Percentiles rank a stretch among this genome's conserved stretches.
phyloP scores from a whole-genome alignment of 2,329 filamentous ascomycete species.

The Penicillium sp. region DNA sequence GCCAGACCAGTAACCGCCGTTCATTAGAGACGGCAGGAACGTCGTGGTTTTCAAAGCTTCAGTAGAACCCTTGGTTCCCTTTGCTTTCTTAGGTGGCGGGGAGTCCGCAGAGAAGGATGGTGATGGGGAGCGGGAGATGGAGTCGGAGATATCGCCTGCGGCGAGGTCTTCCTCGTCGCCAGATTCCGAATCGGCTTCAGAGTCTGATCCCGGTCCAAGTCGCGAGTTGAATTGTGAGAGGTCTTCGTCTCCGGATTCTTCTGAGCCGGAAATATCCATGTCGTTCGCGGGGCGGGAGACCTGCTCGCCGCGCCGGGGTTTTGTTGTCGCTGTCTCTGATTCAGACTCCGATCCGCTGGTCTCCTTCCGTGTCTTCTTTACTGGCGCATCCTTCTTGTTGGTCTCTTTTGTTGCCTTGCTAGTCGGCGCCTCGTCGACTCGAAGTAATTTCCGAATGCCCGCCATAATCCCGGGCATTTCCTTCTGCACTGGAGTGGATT shows the following conservation, averaged over 20 bases:
- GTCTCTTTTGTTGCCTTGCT: conserved; percentile 17
- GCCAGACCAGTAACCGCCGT: conserved; percentile 64
- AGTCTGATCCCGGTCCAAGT: conserved; percentile 33
- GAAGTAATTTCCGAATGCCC: conserved; percentile 42
- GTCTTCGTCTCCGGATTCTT: conserved; percentile 30
- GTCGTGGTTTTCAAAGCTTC: conserved; percentile 45
- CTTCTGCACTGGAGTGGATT: conserved; percentile 59
- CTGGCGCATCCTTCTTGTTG: conserved; percentile 11
- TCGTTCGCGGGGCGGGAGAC: conserved; percentile 6
- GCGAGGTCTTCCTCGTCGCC: conserved; percentile 26
- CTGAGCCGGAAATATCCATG: conserved; percentile 26
- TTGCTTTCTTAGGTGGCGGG: conserved; percentile 28
- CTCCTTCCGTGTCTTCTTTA: conserved; percentile 13
- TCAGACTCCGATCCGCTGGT: conserved; percentile 12
- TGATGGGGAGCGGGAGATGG: conserved; percentile 39
- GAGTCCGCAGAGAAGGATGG: conserved; percentile 23
- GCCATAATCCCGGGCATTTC: conserved; percentile 51
- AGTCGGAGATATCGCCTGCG: conserved; percentile 33
- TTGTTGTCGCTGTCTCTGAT: conserved; percentile 9
- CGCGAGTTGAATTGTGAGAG: conserved; percentile 36
- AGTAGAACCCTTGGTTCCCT: conserved; percentile 19
- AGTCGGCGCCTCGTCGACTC: conserved; percentile 30
- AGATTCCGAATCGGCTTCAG: conserved; percentile 27
- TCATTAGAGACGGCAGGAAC: conserved; percentile 62
- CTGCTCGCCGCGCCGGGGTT: conserved; percentile 7